phyloP scores from a whole-genome alignment of 129 eudicot species.

The Silybum marianum region DNA sequence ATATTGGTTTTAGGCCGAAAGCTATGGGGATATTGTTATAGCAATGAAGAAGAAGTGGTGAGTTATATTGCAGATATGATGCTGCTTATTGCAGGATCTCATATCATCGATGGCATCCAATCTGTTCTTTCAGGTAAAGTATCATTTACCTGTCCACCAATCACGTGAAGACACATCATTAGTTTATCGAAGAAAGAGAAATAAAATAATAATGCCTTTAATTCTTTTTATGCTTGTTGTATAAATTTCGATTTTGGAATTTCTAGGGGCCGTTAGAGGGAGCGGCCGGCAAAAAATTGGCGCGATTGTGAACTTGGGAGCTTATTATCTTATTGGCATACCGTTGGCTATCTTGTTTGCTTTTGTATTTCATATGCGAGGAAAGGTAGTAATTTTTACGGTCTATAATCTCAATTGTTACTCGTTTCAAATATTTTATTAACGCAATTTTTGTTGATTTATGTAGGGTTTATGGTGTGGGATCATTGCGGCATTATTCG shows the following conservation, averaged over 20 bases:
- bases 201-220: neutral
- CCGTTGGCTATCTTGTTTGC: slow-evolving; percentile 61
- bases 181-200: neutral
- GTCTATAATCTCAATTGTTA: neutral
- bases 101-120: slow-evolving; percentile 63
- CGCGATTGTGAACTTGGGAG: slow-evolving; percentile 68
- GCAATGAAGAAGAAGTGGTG: slow-evolving; percentile 55
- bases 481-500: slow-evolving; percentile 54
- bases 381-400: slow-evolving; percentile 51
- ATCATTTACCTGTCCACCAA: neutral
- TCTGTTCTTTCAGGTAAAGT: slow-evolving; percentile 68
- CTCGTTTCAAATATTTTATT: neutral
- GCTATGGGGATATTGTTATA: slow-evolving; percentile 59
- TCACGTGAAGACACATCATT: neutral
- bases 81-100: slow-evolving; percentile 47
- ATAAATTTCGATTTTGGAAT: neutral
- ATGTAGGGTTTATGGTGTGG: slow-evolving; percentile 83
- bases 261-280: slow-evolving; percentile 75
- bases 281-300: slow-evolving; percentile 81
- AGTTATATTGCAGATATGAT: slow-evolving; percentile 53
- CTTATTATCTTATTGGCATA: slow-evolving; percentile 71
- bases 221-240: neutral
- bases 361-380: slow-evolving; percentile 62
- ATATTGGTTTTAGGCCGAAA: slow-evolving; percentile 48
- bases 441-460: slow-evolving; percentile 2